phyloP scores from a whole-genome alignment of 345 rosid species.

The Triadica sebifera region DNA sequence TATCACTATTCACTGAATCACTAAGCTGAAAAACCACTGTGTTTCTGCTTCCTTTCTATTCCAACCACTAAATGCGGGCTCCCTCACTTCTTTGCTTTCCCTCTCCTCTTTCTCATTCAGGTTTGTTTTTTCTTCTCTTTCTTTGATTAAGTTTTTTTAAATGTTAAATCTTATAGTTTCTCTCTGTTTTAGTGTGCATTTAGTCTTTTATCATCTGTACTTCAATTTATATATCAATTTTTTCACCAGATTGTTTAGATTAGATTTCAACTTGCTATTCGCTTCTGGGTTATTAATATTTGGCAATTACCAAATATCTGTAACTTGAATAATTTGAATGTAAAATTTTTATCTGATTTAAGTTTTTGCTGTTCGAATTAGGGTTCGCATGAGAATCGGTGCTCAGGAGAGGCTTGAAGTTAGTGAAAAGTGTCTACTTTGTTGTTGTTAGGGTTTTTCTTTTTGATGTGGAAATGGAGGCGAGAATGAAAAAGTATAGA shows the following conservation, averaged over 20 bases:
- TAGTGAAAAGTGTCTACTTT: background rate
- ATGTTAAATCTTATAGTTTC: background rate
- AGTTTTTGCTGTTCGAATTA: background rate
- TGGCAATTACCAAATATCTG: background rate
- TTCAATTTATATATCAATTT: background rate
- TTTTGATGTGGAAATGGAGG: conserved; percentile 47
- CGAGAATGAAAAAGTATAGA: conserved; percentile 69
- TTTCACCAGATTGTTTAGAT: background rate
- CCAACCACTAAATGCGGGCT: conserved; percentile 23
- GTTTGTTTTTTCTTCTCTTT: background rate
- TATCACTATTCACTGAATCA: background rate
- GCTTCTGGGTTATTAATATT: background rate
- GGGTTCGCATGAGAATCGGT: background rate
- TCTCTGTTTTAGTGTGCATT: background rate
- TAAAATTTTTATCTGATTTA: background rate
- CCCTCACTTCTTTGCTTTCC: background rate
- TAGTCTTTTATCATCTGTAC: background rate
- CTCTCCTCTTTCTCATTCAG: background rate
- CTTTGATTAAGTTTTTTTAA: background rate
- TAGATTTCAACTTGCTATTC: background rate
- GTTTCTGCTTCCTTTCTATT: background rate
- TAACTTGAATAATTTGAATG: background rate
- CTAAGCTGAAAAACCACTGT: background rate
- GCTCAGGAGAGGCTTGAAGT: too few species aligned
- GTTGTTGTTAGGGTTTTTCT: conserved; percentile 2